Evolutionary conservation across 1,284 basidiomycete species (phyloP).

Genomic region (Violaceomyces palustris): DNA sequence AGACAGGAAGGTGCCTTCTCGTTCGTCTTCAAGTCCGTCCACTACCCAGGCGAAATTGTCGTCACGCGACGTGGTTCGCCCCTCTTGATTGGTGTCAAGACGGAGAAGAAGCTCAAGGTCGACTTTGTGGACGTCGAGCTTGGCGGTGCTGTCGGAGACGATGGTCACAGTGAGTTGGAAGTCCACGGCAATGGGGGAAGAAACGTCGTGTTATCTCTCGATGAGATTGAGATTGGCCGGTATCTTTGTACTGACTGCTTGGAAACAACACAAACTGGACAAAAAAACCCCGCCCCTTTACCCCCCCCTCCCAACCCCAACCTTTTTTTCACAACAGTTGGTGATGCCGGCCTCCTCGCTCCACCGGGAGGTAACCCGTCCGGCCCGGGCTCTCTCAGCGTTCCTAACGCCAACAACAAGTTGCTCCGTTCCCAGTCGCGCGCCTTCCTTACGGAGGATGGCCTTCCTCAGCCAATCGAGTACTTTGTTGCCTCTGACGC

Average conservation of each 20-base stretch:
- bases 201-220: too few species aligned
- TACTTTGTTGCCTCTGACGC: conserved; percentile 99
- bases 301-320: conserved; percentile 4
- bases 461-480: conserved; percentile 96
- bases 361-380: conserved; percentile 60
- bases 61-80: conserved; percentile 95
- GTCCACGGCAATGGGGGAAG: too few species aligned
- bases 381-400: conserved; percentile 47
- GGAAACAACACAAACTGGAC: too few species aligned
- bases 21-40: conserved; percentile 97
- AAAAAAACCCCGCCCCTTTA: neutral
- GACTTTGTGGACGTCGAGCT: conserved; percentile 97
- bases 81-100: conserved; percentile 96
- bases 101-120: conserved; percentile 98
- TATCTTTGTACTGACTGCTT: too few species aligned
- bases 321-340: too few species aligned
- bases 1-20: conserved; percentile 98
- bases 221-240: too few species aligned
- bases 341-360: conserved; percentile 60
- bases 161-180: conserved; percentile 20
- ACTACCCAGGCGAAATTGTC: conserved; percentile 95
- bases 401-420: conserved; percentile 58
- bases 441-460: conserved; percentile 97
- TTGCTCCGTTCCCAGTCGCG: conserved; percentile 92
- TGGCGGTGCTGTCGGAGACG: conserved; percentile 37